Percentiles rank a stretch among this genome's conserved stretches.
These are phyloP conservation scores for Blastomyces silverae DNA, from an alignment of 2,329 filamentous ascomycete species.

Conservation along the genomic window DNA sequence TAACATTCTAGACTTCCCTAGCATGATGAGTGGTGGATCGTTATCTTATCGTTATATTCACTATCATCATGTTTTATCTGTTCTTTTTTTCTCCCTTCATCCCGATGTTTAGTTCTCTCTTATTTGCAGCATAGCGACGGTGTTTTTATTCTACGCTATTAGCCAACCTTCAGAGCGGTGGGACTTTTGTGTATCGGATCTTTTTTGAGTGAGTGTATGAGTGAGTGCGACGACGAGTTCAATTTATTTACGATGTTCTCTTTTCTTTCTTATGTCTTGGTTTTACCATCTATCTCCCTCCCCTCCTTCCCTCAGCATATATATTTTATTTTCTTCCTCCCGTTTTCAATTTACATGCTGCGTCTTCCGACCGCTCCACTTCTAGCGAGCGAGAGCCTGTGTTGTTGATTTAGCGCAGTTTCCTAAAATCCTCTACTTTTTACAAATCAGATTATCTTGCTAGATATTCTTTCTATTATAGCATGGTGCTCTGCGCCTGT, in stretches of 20 bases:
- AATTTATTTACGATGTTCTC: constrained; percentile 1
- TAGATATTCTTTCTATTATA: neutral
- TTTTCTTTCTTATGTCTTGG: neutral
- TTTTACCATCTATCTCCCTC: neutral
- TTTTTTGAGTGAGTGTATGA: neutral
- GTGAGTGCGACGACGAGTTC: neutral
- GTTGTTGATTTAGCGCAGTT: neutral
- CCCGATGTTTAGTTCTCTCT: neutral
- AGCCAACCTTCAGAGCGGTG: neutral
- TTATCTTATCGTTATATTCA: neutral
- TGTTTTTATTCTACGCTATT: constrained; percentile 4
- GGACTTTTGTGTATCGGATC: neutral
- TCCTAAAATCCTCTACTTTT: neutral
- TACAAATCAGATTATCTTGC: neutral
- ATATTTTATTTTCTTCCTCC: neutral
- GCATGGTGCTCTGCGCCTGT: neutral
- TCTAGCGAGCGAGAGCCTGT: neutral
- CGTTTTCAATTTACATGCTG: neutral
- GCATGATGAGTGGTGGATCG: neutral
- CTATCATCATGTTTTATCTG: neutral
- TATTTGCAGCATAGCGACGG: constrained; percentile 10
- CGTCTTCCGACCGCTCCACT: neutral
- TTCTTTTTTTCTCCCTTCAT: neutral
- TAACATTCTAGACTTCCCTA: neutral
- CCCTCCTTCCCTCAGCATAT: neutral